Conservation (phyloP, 176 grass and related monocot genomes). For the Neostapfia colusana region DNA sequence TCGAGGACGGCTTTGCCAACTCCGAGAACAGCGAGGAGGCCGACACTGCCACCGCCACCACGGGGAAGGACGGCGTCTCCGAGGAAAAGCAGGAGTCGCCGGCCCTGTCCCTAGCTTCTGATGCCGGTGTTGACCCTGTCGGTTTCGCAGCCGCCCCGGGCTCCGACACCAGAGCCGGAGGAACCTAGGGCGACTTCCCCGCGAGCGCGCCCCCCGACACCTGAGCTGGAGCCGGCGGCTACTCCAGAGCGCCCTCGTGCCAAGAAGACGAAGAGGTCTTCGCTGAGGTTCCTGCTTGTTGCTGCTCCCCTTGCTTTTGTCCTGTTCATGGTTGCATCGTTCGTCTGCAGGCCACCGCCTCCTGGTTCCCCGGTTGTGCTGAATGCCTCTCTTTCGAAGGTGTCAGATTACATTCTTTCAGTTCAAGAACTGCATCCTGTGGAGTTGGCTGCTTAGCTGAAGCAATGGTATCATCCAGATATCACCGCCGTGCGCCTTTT, state of each 20-base stretch:
- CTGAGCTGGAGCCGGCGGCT: neutral
- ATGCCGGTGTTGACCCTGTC: neutral
- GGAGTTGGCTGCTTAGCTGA: constrained; percentile 57
- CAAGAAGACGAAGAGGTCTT: constrained; percentile 36
- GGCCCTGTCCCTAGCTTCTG: constrained; percentile 14
- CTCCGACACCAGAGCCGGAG: neutral
- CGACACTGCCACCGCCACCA: constrained; percentile 13
- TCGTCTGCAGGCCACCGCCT: constrained; percentile 38
- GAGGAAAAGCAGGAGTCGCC: constrained; percentile 35
- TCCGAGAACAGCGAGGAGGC: constrained; percentile 56
- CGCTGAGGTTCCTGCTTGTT: constrained; percentile 38
- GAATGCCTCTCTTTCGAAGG: constrained; percentile 39
- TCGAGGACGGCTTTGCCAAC: constrained; percentile 61
- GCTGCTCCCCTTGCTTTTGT: constrained; percentile 46
- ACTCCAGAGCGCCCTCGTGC: neutral
- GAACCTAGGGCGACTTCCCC: neutral
- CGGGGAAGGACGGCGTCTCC: constrained; percentile 40
- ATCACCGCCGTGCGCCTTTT: no score
- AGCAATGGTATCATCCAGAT: no score
- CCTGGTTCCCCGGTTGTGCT: constrained; percentile 46
- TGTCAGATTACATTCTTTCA: constrained; percentile 38
- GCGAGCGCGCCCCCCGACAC: neutral
- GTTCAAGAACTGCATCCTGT: constrained; percentile 54
- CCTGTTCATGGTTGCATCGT: constrained; percentile 41
- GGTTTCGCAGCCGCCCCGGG: neutral